Conservation (phyloP, 495 filamentous ascomycete genomes). For the Podospora pseudoanserina region DNA sequence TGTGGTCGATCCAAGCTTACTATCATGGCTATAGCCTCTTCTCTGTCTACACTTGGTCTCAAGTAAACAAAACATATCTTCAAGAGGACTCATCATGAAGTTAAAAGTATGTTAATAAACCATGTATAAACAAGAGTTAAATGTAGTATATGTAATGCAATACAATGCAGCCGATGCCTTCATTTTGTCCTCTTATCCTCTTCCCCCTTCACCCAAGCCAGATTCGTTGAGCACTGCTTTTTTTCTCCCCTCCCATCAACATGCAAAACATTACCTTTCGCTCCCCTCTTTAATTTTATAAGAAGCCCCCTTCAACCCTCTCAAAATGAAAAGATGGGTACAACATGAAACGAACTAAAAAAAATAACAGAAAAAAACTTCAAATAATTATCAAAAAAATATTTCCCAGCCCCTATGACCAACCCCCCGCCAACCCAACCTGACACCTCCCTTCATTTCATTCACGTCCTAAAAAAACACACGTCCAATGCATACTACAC, state of each 20-base stretch:
- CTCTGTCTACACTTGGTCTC: background rate
- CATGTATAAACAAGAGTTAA: background rate
- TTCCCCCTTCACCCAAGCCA: slow-evolving; percentile 75
- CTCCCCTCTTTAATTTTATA: background rate
- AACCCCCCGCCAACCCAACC: too few relatives aligned
- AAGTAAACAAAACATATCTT: background rate
- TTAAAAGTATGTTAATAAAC: too few relatives aligned
- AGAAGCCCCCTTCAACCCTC: background rate
- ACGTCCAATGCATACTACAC: background rate
- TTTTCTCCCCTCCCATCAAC: background rate
- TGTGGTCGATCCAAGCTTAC: background rate
- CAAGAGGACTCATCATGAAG: too few relatives aligned
- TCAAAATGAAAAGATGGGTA: background rate
- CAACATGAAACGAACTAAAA: background rate
- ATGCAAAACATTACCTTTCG: background rate
- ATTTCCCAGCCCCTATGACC: background rate
- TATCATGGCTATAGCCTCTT: background rate
- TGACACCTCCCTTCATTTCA: background rate
- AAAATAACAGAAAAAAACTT: background rate
- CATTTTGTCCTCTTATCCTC: background rate
- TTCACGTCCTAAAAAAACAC: background rate
- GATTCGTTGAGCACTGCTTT: slow-evolving; percentile 35
- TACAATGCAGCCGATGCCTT: background rate
- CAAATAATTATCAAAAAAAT: background rate
- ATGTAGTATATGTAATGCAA: background rate